Evolutionary conservation across 148 eudicot genomes (phyloP).

Genomic region (Rhododendron ovatum): DNA sequence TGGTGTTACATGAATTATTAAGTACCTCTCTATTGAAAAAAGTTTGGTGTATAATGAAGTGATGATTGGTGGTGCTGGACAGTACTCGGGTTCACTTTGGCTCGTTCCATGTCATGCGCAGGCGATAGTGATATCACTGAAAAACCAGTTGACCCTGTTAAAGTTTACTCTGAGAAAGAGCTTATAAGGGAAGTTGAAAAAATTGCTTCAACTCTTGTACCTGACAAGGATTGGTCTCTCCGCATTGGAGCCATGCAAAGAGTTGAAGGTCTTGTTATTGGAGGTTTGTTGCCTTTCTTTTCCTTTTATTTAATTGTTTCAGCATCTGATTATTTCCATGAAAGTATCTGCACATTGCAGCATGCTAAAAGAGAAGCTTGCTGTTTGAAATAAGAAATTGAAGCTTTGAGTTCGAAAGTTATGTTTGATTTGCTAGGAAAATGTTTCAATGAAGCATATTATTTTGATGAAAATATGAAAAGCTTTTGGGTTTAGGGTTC

Average conservation of each 20-base stretch:
- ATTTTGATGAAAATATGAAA: background rate
- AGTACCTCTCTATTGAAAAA: background rate
- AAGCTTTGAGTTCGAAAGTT: background rate
- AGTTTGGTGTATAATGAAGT: background rate
- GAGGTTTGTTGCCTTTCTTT: conserved; percentile 49
- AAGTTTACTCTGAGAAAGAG: conserved; percentile 92
- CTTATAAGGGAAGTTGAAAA: conserved; percentile 88
- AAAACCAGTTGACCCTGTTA: conserved; percentile 78
- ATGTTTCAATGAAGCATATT: background rate
- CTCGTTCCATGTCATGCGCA: conserved; percentile 22
- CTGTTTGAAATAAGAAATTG: background rate
- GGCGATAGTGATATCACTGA: conserved; percentile 83
- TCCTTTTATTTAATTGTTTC: background rate
- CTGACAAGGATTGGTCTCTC: conserved; percentile 97
- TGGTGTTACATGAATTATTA: background rate
- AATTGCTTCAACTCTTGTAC: conserved; percentile 75
- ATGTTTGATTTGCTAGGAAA: background rate
- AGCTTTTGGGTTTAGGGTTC: background rate
- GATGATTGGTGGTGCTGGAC: conserved; percentile 2
- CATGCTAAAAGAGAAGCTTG: background rate
- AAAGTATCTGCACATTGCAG: background rate
- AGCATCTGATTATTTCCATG: background rate
- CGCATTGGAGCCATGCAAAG: conserved; percentile 98
- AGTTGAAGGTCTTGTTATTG: conserved; percentile 86
- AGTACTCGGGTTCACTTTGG: background rate